A percentile compares a stretch with the other conserved stretches of the same genome.
These are phyloP conservation scores for Hanseniaspora lindneri DNA, from an alignment of 805 yeast genomes.

Conservation along the genomic window DNA sequence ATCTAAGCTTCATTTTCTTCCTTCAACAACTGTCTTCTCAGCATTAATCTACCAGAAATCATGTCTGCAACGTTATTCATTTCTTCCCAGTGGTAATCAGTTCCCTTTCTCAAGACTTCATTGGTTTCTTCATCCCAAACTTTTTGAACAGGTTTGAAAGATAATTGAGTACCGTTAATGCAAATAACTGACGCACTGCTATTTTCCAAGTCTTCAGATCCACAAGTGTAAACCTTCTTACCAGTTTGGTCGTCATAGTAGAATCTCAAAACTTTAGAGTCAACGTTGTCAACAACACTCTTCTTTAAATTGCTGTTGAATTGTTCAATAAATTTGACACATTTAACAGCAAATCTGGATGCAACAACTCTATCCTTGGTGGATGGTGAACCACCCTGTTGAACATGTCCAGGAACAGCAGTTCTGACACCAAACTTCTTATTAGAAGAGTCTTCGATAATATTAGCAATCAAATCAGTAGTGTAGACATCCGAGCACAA, in stretches of 20 bases:
- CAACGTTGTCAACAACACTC: slow-evolving; percentile 25
- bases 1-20: neutral
- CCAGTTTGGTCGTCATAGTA: slow-evolving; percentile 36
- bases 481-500: slow-evolving; percentile 60
- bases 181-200: slow-evolving; percentile 53
- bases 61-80: slow-evolving; percentile 51
- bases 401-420: slow-evolving; percentile 78
- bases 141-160: slow-evolving; percentile 43
- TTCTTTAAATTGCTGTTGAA: slow-evolving; percentile 33
- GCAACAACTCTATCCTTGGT: slow-evolving; percentile 69
- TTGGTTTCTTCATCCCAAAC: slow-evolving; percentile 54
- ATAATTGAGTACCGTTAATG: slow-evolving; percentile 52
- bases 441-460: slow-evolving; percentile 47
- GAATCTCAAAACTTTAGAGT: slow-evolving; percentile 39
- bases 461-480: slow-evolving; percentile 59
- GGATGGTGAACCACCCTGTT: slow-evolving; percentile 70
- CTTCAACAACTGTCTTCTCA: slow-evolving; percentile 34
- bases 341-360: slow-evolving; percentile 69
- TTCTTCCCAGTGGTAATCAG: slow-evolving; percentile 55
- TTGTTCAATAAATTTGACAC: slow-evolving; percentile 77
- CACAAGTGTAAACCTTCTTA: slow-evolving; percentile 34
- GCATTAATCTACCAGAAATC: slow-evolving; percentile 54
- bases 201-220: slow-evolving; percentile 28
- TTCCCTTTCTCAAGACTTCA: slow-evolving; percentile 51
- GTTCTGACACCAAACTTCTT: slow-evolving; percentile 66